Conservation (phyloP, 208 protist species). For the Leishmania mexicana region DNA sequence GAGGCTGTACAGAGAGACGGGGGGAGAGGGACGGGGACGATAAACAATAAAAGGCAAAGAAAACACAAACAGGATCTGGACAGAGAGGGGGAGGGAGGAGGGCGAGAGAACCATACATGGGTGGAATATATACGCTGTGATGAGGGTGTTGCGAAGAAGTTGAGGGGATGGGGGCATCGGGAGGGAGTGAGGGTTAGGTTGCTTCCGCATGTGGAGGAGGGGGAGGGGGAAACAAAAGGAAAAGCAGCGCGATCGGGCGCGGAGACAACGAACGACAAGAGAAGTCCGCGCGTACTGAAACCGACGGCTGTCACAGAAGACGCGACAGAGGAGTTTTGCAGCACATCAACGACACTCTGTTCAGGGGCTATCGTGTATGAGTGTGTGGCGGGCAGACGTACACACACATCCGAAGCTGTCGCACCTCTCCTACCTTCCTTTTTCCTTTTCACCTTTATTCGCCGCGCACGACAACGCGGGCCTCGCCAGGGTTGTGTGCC, state of each 20-base stretch:
- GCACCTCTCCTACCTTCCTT: neutral
- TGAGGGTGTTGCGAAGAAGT: neutral
- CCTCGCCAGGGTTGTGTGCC: conserved; percentile 40
- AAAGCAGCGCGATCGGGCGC: neutral
- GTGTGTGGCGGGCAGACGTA: neutral
- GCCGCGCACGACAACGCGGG: conserved; percentile 42
- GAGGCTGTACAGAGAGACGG: no score
- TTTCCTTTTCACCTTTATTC: conserved; percentile 6
- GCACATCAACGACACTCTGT: neutral
- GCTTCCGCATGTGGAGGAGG: neutral
- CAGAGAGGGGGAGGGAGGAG: neutral
- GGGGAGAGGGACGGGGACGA: no score
- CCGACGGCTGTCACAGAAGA: neutral
- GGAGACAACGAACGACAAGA: neutral
- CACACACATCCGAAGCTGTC: neutral
- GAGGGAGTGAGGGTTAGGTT: neutral
- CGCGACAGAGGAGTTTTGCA: neutral
- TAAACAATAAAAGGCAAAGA: neutral
- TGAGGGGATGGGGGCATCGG: neutral
- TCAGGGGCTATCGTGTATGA: neutral
- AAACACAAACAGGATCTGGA: no score
- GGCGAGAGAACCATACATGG: neutral
- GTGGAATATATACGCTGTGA: neutral
- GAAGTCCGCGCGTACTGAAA: neutral
- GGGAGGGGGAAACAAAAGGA: neutral